A percentile compares a stretch with the other conserved stretches of the same genome.
phyloP scores from a whole-genome alignment of 2,329 filamentous ascomycete species.

The Nothophaeocryptopus gaeumannii region DNA sequence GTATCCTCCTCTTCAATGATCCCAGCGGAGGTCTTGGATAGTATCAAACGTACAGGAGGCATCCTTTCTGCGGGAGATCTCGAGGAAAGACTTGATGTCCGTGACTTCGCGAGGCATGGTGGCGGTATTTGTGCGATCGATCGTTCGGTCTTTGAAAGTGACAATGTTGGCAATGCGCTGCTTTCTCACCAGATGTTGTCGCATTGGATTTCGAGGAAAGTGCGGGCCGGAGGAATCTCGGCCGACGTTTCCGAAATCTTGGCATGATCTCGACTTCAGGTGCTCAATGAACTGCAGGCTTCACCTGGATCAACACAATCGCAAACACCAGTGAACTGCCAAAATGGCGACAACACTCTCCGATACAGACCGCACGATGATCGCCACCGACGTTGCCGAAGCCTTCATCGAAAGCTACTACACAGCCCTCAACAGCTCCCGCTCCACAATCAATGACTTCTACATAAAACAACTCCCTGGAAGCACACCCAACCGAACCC shows the following conservation, averaged over 20 bases:
- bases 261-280: conserved; percentile 1
- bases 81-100: conserved; percentile 99
- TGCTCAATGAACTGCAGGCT: neutral
- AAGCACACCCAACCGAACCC: conserved; percentile 48
- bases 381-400: conserved; percentile 59
- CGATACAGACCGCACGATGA: conserved; percentile 30
- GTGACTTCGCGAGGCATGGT: conserved; percentile 97
- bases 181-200: neutral
- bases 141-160: conserved; percentile 7
- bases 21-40: neutral
- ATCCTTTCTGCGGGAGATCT: conserved; percentile 99
- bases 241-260: conserved; percentile 12
- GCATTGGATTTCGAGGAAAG: conserved; percentile 9
- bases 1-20: neutral
- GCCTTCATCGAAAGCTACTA: conserved; percentile 74
- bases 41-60: conserved; percentile 79
- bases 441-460: conserved; percentile 61
- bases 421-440: conserved; percentile 62
- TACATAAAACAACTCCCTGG: conserved; percentile 61
- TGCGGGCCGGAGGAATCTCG: conserved; percentile 7
- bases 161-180: conserved; percentile 13
- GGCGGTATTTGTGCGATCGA: conserved; percentile 39
- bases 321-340: neutral
- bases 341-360: conserved; percentile 21
- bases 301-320: neutral